These are phyloP conservation scores for Sechiopsis laciniata DNA, from an alignment of 306 rosid species.

Conservation along the genomic window DNA sequence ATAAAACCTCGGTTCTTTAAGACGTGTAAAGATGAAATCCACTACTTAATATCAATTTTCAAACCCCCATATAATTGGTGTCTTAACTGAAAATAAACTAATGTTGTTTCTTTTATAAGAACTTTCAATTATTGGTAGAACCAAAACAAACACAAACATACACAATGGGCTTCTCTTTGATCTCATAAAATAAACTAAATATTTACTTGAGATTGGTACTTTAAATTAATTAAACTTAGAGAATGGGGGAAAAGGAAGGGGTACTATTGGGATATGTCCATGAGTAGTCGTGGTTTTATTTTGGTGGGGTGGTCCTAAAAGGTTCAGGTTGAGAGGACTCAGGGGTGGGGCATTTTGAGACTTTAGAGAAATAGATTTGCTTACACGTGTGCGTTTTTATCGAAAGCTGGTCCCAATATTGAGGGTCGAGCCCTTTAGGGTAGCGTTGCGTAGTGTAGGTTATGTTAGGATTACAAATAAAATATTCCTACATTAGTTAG, in stretches of 20 bases:
- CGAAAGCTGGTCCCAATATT: constrained; percentile 41
- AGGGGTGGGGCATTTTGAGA: neutral
- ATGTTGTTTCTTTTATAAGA: neutral
- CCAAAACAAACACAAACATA: too few species aligned
- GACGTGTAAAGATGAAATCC: constrained; percentile 82
- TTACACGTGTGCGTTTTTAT: constrained; percentile 30
- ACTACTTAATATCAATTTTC: constrained; percentile 23
- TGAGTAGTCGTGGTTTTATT: too few species aligned
- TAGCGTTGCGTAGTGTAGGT: too few species aligned
- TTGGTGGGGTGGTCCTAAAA: too few species aligned
- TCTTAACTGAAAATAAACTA: constrained; percentile 36
- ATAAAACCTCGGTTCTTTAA: constrained; percentile 29
- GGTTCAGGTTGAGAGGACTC: neutral
- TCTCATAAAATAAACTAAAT: too few species aligned
- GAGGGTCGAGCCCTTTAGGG: constrained; percentile 29
- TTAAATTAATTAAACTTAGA: neutral
- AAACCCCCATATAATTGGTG: constrained; percentile 35
- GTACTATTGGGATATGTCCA: too few species aligned
- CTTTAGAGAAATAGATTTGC: neutral
- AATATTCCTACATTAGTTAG: too few species aligned
- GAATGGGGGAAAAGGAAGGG: too few species aligned
- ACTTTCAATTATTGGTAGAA: constrained; percentile 22
- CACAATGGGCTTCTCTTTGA: too few species aligned
- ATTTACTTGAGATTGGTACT: too few species aligned
- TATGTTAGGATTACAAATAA: too few species aligned